phyloP scores from a whole-genome alignment of 2,329 filamentous ascomycete species.

The Aspergillus luchuensis region DNA sequence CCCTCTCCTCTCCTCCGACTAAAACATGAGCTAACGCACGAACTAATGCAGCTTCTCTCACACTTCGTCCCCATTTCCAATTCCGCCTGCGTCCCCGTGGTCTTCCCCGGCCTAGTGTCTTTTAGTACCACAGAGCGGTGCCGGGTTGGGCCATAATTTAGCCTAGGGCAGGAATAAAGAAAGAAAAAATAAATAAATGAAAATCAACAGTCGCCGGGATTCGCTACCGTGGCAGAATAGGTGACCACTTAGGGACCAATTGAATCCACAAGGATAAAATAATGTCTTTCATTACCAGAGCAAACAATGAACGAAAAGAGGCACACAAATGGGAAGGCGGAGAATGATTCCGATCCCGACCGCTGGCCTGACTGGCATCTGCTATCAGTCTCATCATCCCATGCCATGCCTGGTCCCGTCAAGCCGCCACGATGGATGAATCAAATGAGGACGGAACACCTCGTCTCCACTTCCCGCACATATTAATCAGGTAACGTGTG shows the following conservation, averaged over 20 bases:
- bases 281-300: neutral
- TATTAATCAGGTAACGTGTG: conserved; percentile 6
- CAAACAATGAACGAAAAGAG: neutral
- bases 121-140: neutral
- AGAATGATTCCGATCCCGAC: conserved; percentile 11
- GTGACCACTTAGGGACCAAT: neutral
- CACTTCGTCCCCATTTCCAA: conserved; percentile 1
- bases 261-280: neutral
- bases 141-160: neutral
- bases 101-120: neutral
- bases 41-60: neutral
- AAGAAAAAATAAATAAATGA: too few species aligned
- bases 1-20: conserved; percentile 4
- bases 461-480: conserved; percentile 16
- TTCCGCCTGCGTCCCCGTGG: neutral
- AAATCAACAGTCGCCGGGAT: neutral
- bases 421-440: conserved; percentile 7
- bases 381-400: neutral
- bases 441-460: conserved; percentile 2
- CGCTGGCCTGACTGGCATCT: neutral
- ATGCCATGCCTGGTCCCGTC: conserved; percentile 1
- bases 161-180: too few species aligned
- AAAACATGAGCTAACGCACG: neutral
- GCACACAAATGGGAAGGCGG: conserved; percentile 2
- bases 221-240: neutral